Conservation (phyloP, 768 basidiomycete genomes). For the Psilocybe azurescens region DNA sequence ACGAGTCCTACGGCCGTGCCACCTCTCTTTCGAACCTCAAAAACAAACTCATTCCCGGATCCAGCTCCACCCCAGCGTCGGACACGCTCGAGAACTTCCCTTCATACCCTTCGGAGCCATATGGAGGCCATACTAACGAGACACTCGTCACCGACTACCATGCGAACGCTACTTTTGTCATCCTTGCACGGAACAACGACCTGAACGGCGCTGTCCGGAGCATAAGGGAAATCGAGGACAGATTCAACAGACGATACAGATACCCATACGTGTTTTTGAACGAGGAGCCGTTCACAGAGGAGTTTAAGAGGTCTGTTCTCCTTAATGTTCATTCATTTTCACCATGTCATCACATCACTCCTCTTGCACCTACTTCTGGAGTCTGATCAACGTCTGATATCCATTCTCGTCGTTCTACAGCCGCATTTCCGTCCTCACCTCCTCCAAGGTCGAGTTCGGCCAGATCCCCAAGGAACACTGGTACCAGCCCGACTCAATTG, state of each 20-base stretch:
- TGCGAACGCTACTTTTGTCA: constrained; percentile 50
- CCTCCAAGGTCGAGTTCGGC: constrained; percentile 51
- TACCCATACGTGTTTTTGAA: constrained; percentile 92
- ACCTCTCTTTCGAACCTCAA: constrained; percentile 45
- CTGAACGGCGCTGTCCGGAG: constrained; percentile 64
- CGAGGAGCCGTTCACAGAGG: constrained; percentile 76
- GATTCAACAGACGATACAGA: constrained; percentile 77
- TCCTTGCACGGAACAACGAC: constrained; percentile 73
- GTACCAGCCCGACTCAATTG: constrained; percentile 77
- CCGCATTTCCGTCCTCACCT: constrained; percentile 34
- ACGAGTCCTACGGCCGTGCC: constrained; percentile 53
- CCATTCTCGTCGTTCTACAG: constrained; percentile 15
- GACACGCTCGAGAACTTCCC: constrained; percentile 22
- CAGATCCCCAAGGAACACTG: constrained; percentile 70
- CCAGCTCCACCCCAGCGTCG: neutral
- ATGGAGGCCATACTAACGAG: constrained; percentile 20
- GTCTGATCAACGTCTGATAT: neutral
- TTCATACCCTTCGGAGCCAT: constrained; percentile 8
- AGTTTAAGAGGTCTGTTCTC: constrained; percentile 66
- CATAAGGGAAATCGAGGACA: constrained; percentile 78
- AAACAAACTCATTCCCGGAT: constrained; percentile 22
- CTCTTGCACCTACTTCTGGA: no score
- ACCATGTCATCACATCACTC: no score
- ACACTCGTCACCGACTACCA: constrained; percentile 25
- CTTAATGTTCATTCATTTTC: no score